Base-by-base conservation (phyloP, 2,329 filamentous ascomycete species). In the Arthroderma sp. region DNA sequence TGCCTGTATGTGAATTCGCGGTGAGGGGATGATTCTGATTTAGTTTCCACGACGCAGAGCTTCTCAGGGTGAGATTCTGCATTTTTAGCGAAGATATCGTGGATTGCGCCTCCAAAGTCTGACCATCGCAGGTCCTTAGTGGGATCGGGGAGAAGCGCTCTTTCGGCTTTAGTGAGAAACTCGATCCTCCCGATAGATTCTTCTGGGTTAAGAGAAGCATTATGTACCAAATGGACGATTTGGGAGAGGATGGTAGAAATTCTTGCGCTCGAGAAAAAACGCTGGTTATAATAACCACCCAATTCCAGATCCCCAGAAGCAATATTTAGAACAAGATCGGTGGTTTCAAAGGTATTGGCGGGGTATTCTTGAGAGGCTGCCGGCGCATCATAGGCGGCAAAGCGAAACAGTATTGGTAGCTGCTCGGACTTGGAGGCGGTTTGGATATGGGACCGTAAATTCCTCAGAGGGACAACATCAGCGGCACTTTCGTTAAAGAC, bases 1-100 rank as follows among this genome's bases (percentile, higher is more conserved):
- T 94, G 85, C 52, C 71, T 71, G 63, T 95, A 96, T 27, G 80
- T 89, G 64, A 91, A 95, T 40, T 65, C 66, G 50, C 84, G 72
- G 59, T 79, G 69, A 5, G 79, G 72, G 2, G 71, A 68, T 29
- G 57, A 64, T 42, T 55, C 60, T 1, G 60, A 66, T 53, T 71
- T 62, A 45, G 81, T 85, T 56, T 84, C 81, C 2, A 82, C 70
- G 3, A 85, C 78, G 54, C 81, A 85, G 45, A 74, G 63, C 55
- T 77, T 70, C 36, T 85, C 78, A 1, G 86, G 86, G 56, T 83
- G 72, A 49, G 68, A 72, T 57, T 73, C 63, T 6, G 85, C 85
- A 66, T 52, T 52, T 36, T 39, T 37, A 8, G 45, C 41, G 39
- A 53, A 53, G 38, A 52, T 52, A 36, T 52, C 50, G 15, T 53